These are phyloP conservation scores for Alloteropsis semialata DNA, from an alignment of 176 grass and related monocot genomes.

Conservation along the genomic window DNA sequence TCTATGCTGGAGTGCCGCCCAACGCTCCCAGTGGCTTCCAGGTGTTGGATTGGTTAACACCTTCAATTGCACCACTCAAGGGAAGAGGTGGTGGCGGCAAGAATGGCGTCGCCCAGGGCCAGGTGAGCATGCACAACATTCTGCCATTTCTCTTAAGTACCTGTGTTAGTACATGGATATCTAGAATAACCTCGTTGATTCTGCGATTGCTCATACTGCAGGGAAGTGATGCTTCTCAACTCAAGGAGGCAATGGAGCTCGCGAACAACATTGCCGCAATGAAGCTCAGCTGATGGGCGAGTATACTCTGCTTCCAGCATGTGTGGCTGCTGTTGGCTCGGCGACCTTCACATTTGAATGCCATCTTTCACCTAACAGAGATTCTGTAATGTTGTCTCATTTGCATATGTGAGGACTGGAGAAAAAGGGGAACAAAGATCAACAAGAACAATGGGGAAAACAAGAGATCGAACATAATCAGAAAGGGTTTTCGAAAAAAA, in stretches of 20 bases:
- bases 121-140: conserved; percentile 39
- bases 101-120: conserved; percentile 81
- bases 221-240: conserved; percentile 64
- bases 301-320: background rate
- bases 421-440: too few species aligned
- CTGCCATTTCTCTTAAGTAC: background rate
- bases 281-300: conserved; percentile 54
- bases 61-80: conserved; percentile 72
- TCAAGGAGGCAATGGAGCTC: conserved; percentile 77
- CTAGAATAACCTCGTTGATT: conserved; percentile 3
- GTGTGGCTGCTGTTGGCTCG: background rate
- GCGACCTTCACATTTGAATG: background rate
- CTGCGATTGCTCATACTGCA: conserved; percentile 24
- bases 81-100: conserved; percentile 89
- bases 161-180: background rate
- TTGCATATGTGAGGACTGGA: too few species aligned
- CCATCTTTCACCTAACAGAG: background rate
- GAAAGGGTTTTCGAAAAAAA: too few species aligned
- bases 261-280: conserved; percentile 69
- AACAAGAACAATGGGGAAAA: too few species aligned
- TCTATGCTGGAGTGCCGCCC: conserved; percentile 70
- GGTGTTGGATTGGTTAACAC: conserved; percentile 87
- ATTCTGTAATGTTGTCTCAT: background rate
- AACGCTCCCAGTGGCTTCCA: conserved; percentile 42
- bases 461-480: too few species aligned